Conservation (phyloP, 352 stramenopile genomes). For the Pythium scleroteichum region DNA sequence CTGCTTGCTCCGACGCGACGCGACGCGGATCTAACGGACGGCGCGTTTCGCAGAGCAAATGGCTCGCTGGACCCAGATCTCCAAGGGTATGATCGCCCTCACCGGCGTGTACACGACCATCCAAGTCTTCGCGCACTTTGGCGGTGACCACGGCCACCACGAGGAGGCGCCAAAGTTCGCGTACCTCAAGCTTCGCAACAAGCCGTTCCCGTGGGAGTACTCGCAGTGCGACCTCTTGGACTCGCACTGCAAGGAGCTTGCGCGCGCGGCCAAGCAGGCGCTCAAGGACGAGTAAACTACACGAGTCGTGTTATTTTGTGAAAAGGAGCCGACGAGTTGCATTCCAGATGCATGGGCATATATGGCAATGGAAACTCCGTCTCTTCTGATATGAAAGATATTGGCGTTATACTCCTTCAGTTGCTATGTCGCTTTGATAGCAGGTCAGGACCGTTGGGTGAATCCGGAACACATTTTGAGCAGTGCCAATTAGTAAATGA, state of each 20-base stretch:
- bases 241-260: slow-evolving; percentile 66
- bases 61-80: slow-evolving; percentile 83
- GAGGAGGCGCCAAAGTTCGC: slow-evolving; percentile 63
- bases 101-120: slow-evolving; percentile 55
- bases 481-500: too few relatives aligned
- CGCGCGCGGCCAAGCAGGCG: slow-evolving; percentile 63
- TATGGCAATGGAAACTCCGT: neutral
- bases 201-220: slow-evolving; percentile 84
- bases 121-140: slow-evolving; percentile 51
- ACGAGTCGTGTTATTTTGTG: slow-evolving; percentile 22
- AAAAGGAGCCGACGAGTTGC: slow-evolving; percentile 3
- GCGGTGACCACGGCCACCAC: slow-evolving; percentile 50
- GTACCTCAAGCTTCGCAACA: slow-evolving; percentile 89
- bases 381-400: neutral
- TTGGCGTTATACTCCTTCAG: too few relatives aligned
- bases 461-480: too few relatives aligned
- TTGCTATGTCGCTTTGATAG: too few relatives aligned
- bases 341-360: neutral
- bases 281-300: slow-evolving; percentile 48
- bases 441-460: too few relatives aligned
- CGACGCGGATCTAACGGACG: too few relatives aligned
- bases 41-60: slow-evolving; percentile 60
- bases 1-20: neutral
- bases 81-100: slow-evolving; percentile 79
- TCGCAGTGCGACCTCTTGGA: slow-evolving; percentile 83